A percentile compares a stretch with the other conserved stretches of the same genome.
Conservation (phyloP, 2,329 filamentous ascomycete species). For the Colletotrichum sublineola region DNA sequence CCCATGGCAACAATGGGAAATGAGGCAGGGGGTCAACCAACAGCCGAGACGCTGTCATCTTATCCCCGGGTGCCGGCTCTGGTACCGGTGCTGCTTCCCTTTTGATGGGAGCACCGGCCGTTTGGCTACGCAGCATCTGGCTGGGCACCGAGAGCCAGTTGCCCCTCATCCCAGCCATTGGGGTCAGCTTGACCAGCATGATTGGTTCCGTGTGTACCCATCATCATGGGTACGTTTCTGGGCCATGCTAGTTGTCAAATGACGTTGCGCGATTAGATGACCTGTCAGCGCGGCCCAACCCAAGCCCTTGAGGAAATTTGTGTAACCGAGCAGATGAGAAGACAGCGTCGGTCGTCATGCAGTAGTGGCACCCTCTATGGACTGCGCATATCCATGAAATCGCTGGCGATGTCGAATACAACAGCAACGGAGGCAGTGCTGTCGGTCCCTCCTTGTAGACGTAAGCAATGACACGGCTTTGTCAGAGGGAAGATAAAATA, state of each 20-base stretch:
- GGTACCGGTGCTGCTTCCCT: background rate
- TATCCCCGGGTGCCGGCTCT: slow-evolving; percentile 26
- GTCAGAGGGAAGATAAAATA: slow-evolving; percentile 10
- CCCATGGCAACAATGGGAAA: background rate
- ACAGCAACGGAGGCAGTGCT: slow-evolving; percentile 9
- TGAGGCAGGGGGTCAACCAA: slow-evolving; percentile 16
- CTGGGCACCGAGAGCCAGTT: slow-evolving; percentile 5
- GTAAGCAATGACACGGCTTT: slow-evolving; percentile 34
- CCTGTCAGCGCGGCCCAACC: slow-evolving; percentile 24
- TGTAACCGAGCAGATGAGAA: slow-evolving; percentile 21
- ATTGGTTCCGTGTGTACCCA: slow-evolving; percentile 24
- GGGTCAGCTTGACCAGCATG: slow-evolving; percentile 18
- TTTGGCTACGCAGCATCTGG: background rate
- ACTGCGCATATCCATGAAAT: slow-evolving; percentile 8
- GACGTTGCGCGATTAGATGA: background rate
- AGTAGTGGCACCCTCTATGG: slow-evolving; percentile 8
- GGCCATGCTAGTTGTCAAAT: slow-evolving; percentile 9
- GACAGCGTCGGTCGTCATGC: slow-evolving; percentile 1
- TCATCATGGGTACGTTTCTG: slow-evolving; percentile 14
- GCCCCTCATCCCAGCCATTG: slow-evolving; percentile 27
- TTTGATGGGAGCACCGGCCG: slow-evolving; percentile 1
- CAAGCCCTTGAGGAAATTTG: slow-evolving; percentile 6
- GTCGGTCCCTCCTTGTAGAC: background rate
- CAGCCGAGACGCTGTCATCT: slow-evolving; percentile 28
- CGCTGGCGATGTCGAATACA: background rate